phyloP scores from a whole-genome alignment of 257 asterid genomes.

The Gentiana straminea region DNA sequence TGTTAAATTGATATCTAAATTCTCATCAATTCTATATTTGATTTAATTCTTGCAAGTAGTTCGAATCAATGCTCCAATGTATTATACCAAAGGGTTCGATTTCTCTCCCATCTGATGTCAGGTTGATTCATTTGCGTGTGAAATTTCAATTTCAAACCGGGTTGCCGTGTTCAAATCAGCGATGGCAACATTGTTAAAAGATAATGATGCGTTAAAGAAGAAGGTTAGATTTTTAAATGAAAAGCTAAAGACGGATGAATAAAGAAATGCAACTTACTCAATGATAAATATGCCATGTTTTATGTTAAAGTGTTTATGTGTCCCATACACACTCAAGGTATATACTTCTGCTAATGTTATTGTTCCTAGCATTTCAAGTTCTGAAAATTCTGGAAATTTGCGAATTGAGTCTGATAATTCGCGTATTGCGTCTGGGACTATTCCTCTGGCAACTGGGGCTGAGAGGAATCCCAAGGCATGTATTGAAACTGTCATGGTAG shows the following conservation, averaged over 20 bases:
- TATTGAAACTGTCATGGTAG: no score
- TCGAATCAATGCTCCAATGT: background rate
- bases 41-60: background rate
- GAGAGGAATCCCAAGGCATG: no score
- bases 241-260: constrained; percentile 39
- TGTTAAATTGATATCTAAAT: background rate
- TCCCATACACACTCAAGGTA: no score
- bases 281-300: no score
- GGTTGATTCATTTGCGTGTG: constrained; percentile 48
- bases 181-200: constrained; percentile 32
- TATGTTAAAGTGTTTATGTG: no score
- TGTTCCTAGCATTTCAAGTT: no score
- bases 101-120: constrained; percentile 15
- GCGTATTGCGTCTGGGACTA: no score
- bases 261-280: constrained; percentile 26
- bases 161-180: constrained; percentile 39
- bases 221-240: constrained; percentile 53
- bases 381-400: no score
- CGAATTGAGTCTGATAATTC: no score
- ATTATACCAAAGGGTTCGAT: background rate
- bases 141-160: constrained; percentile 23
- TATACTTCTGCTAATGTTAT: no score
- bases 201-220: constrained; percentile 46
- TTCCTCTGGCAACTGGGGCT: no score
- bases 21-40: background rate